Percentiles rank a stretch among this genome's conserved stretches.
Conservation (phyloP, 129 eudicot genomes). For the Flaveria sonorensis region DNA sequence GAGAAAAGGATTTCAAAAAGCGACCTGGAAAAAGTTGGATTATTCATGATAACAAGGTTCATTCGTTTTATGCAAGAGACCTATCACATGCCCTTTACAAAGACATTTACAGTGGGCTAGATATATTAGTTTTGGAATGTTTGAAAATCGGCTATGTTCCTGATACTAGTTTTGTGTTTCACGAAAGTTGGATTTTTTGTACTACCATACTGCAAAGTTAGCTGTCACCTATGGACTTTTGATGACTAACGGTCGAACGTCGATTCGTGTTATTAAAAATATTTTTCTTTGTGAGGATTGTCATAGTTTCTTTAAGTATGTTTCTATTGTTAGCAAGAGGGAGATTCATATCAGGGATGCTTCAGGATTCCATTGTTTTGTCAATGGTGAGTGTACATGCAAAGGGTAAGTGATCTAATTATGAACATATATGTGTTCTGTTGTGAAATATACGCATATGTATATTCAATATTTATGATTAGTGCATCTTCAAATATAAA, state of each 20-base stretch:
- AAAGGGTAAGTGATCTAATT: constrained; percentile 45
- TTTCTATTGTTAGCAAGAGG: constrained; percentile 71
- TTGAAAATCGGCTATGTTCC: constrained; percentile 72
- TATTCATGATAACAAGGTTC: constrained; percentile 54
- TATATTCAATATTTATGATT: not conserved
- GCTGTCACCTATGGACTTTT: constrained; percentile 78
- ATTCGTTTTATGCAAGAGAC: constrained; percentile 76
- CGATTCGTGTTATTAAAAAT: constrained; percentile 69
- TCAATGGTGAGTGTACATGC: constrained; percentile 82
- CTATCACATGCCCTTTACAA: constrained; percentile 58
- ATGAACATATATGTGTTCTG: constrained; percentile 18
- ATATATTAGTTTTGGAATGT: constrained; percentile 72
- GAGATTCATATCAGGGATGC: constrained; percentile 81
- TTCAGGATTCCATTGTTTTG: constrained; percentile 84
- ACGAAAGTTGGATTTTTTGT: constrained; percentile 77
- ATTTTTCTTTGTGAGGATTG: constrained; percentile 84
- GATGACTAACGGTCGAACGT: constrained; percentile 46
- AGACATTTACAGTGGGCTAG: constrained; percentile 69
- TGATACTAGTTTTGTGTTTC: constrained; percentile 89
- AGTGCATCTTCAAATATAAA: not conserved
- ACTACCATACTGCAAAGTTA: constrained; percentile 82
- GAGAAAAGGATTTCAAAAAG: constrained; percentile 27
- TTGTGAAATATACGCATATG: not conserved
- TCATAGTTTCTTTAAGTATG: constrained; percentile 75
- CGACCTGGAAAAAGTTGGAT: constrained; percentile 79